phyloP scores from a whole-genome alignment of 495 filamentous ascomycete species.

The Penicillium salamii region DNA sequence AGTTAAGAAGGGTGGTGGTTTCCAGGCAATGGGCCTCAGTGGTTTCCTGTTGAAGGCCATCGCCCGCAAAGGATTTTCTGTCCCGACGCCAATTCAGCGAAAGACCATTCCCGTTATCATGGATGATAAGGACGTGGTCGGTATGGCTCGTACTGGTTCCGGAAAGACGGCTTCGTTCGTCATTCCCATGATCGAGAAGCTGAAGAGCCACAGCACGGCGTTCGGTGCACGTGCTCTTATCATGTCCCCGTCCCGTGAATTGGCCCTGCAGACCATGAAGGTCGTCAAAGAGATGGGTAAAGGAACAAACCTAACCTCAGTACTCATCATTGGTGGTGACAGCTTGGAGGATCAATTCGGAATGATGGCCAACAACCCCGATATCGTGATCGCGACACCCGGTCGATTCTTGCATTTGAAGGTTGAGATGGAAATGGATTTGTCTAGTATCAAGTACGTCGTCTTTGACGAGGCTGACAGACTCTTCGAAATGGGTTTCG shows the following conservation, averaged over 20 bases:
- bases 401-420: slow-evolving; percentile 93
- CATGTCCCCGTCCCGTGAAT: slow-evolving; percentile 85
- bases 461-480: slow-evolving; percentile 98
- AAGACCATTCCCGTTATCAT: slow-evolving; percentile 92
- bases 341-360: slow-evolving; percentile 94
- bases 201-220: slow-evolving; percentile 83
- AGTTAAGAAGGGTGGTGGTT: slow-evolving; percentile 92
- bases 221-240: slow-evolving; percentile 84
- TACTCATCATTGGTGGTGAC: slow-evolving; percentile 91
- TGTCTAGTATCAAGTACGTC: slow-evolving; percentile 82
- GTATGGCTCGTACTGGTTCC: slow-evolving; percentile 95
- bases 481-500: slow-evolving; percentile 97
- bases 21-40: slow-evolving; percentile 94
- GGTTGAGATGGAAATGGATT: slow-evolving; percentile 88
- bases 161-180: slow-evolving; percentile 98
- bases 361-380: slow-evolving; percentile 88
- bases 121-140: slow-evolving; percentile 88
- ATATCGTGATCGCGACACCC: slow-evolving; percentile 94
- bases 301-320: slow-evolving; percentile 84
- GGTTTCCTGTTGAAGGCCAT: slow-evolving; percentile 82
- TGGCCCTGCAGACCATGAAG: slow-evolving; percentile 92
- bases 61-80: slow-evolving; percentile 85
- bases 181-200: slow-evolving; percentile 93
- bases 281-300: slow-evolving; percentile 91
- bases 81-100: slow-evolving; percentile 95